A percentile compares a stretch with the other conserved stretches of the same genome.
Conservation (phyloP, 1,284 basidiomycete species). For the Moniliophthora roreri region DNA sequence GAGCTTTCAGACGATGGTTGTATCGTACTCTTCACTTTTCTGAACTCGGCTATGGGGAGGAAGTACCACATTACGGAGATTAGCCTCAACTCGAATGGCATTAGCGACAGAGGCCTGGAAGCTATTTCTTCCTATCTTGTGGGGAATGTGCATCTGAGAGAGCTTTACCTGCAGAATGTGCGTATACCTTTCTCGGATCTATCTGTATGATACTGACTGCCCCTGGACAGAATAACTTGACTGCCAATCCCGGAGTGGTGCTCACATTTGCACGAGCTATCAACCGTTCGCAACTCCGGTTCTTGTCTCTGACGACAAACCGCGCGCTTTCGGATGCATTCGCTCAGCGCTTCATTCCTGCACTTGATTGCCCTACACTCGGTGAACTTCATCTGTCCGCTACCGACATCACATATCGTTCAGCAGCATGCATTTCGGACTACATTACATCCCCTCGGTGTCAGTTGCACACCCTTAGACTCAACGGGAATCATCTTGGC, state of each 20-base stretch:
- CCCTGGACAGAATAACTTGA: constrained; percentile 42
- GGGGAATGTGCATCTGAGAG: constrained; percentile 43
- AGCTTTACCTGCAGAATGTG: constrained; percentile 58
- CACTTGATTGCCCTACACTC: constrained; percentile 45
- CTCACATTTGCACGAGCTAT: constrained; percentile 42
- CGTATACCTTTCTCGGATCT: constrained; percentile 23
- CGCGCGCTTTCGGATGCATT: constrained; percentile 47
- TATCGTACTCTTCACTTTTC: constrained; percentile 52
- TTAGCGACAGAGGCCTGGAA: constrained; percentile 54
- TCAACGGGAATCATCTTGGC: constrained; percentile 58
- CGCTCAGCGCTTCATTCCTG: constrained; percentile 46
- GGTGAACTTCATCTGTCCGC: constrained; percentile 56
- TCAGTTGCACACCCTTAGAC: constrained; percentile 48
- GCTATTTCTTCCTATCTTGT: constrained; percentile 53
- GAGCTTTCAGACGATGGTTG: constrained; percentile 60
- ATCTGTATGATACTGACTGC: constrained; percentile 5
- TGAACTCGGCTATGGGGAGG: constrained; percentile 46
- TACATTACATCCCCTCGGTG: constrained; percentile 57
- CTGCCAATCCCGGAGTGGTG: constrained; percentile 33
- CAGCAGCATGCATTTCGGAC: constrained; percentile 41
- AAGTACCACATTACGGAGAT: constrained; percentile 54
- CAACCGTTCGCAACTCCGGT: constrained; percentile 46
- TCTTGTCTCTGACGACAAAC: constrained; percentile 46
- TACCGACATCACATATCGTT: constrained; percentile 46
- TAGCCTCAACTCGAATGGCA: constrained; percentile 51